phyloP scores from a whole-genome alignment of 2,329 filamentous ascomycete genomes.

The Claviceps paspali region DNA sequence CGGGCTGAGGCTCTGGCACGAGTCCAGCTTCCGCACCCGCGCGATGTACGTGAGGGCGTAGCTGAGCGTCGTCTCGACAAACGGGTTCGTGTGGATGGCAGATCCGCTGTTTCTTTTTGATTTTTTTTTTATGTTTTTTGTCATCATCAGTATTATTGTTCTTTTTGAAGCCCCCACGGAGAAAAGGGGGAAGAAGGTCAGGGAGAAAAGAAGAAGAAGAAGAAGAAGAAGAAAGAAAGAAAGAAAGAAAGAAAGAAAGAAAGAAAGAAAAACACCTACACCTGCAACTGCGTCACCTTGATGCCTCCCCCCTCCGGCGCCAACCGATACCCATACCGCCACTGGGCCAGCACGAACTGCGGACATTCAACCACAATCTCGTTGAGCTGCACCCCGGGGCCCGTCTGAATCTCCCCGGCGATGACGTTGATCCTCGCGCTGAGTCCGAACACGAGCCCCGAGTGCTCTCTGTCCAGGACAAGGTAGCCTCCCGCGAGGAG shows the following conservation, averaged over 20 bases:
- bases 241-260: not conserved
- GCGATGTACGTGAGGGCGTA: constrained; percentile 76
- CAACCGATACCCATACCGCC: constrained; percentile 71
- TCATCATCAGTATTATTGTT: too few species aligned
- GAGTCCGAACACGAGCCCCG: constrained; percentile 55
- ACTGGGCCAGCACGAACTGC: constrained; percentile 75
- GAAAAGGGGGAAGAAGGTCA: too few species aligned
- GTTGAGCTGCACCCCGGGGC: constrained; percentile 45
- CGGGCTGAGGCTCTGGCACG: constrained; percentile 42
- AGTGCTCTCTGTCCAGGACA: constrained; percentile 77
- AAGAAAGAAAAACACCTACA: constrained; percentile 38
- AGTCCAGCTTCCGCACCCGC: constrained; percentile 21
- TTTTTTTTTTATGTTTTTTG: not conserved
- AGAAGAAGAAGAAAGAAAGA: too few species aligned
- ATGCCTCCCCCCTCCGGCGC: constrained; percentile 62
- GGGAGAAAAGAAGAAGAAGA: too few species aligned
- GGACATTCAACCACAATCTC: constrained; percentile 82
- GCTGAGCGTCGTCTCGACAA: constrained; percentile 80
- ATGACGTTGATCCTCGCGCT: constrained; percentile 53
- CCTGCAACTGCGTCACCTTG: constrained; percentile 61
- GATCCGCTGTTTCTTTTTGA: constrained; percentile 22
- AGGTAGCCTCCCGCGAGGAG: constrained; percentile 89
- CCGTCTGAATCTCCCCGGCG: constrained; percentile 40
- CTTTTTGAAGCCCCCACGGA: too few species aligned
- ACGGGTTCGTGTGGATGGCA: constrained; percentile 48